phyloP scores from a whole-genome alignment of 2,329 filamentous ascomycete species.

The Colletotrichum ledebouriae region DNA sequence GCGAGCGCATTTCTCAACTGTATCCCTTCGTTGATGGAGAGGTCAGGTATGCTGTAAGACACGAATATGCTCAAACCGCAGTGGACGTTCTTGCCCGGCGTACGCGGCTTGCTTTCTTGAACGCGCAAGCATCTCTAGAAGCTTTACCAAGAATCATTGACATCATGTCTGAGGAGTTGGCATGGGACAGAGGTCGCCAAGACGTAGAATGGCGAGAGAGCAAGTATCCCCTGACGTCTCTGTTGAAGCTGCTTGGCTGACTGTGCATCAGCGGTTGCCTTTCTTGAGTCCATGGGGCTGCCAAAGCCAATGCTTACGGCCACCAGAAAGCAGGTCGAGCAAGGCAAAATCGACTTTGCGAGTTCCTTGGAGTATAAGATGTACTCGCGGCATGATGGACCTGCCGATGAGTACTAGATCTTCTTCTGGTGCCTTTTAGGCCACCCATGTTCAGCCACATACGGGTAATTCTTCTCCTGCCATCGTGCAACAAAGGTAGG shows the following conservation, averaged over 20 bases:
- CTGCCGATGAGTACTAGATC: constrained; percentile 49
- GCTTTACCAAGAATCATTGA: constrained; percentile 88
- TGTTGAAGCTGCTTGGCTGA: constrained; percentile 19
- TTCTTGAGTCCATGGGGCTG: constrained; percentile 76
- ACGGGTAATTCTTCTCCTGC: neutral
- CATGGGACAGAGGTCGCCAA: constrained; percentile 80
- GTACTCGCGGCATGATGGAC: constrained; percentile 72
- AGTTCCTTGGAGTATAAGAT: constrained; percentile 71
- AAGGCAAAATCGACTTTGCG: constrained; percentile 70
- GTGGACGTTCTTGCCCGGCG: constrained; percentile 89
- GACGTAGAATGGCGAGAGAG: constrained; percentile 85
- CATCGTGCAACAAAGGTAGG: neutral
- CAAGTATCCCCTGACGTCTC: constrained; percentile 54
- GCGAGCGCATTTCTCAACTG: constrained; percentile 81
- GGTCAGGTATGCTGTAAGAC: constrained; percentile 85
- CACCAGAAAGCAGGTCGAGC: constrained; percentile 72
- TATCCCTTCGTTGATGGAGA: constrained; percentile 96
- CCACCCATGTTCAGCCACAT: no score
- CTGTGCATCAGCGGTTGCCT: constrained; percentile 63
- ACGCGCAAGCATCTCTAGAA: constrained; percentile 90
- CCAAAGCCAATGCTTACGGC: constrained; percentile 69
- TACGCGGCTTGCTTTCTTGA: constrained; percentile 89
- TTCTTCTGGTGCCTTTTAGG: no score
- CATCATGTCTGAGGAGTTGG: constrained; percentile 86
- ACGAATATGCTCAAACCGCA: constrained; percentile 93